Evolutionary conservation across 164 flowering plant genomes (phyloP).

Genomic region (Aristolochia californica): DNA sequence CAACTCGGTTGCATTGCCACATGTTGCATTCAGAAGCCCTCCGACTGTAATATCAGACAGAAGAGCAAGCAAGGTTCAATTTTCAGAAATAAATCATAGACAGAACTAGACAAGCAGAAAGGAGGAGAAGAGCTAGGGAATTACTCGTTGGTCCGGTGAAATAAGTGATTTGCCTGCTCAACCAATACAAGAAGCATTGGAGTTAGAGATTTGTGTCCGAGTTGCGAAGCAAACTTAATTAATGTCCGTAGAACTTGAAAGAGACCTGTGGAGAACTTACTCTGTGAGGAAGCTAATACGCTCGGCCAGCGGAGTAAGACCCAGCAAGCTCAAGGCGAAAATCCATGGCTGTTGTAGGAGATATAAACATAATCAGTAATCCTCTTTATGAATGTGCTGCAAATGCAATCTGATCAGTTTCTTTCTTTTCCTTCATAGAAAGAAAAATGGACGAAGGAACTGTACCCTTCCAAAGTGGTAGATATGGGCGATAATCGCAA

Average conservation of each 20-base stretch:
- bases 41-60: constrained; percentile 48
- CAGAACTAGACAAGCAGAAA: too few species aligned
- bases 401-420: too few species aligned
- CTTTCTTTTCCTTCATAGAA: too few species aligned
- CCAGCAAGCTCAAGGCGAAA: constrained; percentile 76
- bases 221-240: too few species aligned
- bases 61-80: too few species aligned
- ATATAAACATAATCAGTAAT: too few species aligned
- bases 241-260: background rate
- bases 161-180: constrained; percentile 81
- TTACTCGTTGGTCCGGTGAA: constrained; percentile 91
- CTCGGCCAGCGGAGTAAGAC: constrained; percentile 83
- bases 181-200: background rate
- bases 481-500: constrained; percentile 31
- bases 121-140: background rate
- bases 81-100: too few species aligned
- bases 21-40: constrained; percentile 91
- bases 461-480: constrained; percentile 30
- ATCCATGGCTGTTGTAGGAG: constrained; percentile 61
- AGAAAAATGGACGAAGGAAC: too few species aligned
- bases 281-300: constrained; percentile 92
- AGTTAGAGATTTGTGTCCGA: too few species aligned
- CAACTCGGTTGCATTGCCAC: constrained; percentile 95
- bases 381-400: too few species aligned
- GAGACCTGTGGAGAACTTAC: constrained; percentile 31